These are phyloP conservation scores for Solanum dulcamara DNA, from an alignment of 257 asterid species.

Conservation along the genomic window DNA sequence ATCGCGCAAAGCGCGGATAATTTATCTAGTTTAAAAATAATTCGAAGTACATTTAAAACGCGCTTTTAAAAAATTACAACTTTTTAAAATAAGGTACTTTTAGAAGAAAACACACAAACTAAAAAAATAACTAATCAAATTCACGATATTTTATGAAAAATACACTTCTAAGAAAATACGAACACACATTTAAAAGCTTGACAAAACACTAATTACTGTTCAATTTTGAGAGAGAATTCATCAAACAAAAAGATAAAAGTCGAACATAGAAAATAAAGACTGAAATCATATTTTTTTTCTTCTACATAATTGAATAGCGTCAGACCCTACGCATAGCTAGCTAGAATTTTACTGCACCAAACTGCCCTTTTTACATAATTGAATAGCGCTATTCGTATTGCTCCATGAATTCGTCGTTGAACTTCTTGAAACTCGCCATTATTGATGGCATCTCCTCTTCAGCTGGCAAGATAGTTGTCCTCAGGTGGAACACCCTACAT, in stretches of 20 bases:
- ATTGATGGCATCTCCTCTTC: conserved; percentile 96
- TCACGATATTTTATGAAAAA: too few relatives aligned
- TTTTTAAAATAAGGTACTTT: too few relatives aligned
- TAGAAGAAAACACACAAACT: too few relatives aligned
- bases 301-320: background rate
- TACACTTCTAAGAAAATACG: too few relatives aligned
- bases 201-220: background rate
- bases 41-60: too few relatives aligned
- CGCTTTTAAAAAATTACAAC: too few relatives aligned
- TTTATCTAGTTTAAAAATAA: too few relatives aligned
- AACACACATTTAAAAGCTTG: background rate
- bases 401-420: conserved; percentile 85
- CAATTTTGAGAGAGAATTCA: background rate
- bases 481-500: conserved; percentile 81
- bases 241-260: background rate
- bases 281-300: background rate
- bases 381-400: conserved; percentile 46
- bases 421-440: conserved; percentile 82
- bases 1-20: too few relatives aligned
- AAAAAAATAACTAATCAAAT: too few relatives aligned
- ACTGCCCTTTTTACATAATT: background rate
- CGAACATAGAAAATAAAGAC: background rate
- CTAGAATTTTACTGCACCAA: too few relatives aligned
- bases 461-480: conserved; percentile 92
- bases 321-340: too few relatives aligned